Evolutionary conservation across 2,329 filamentous ascomycete species (phyloP), one percentile per base, ranked within the genome.

Genomic region (Cylindrodendrum hubeiense): DNA sequence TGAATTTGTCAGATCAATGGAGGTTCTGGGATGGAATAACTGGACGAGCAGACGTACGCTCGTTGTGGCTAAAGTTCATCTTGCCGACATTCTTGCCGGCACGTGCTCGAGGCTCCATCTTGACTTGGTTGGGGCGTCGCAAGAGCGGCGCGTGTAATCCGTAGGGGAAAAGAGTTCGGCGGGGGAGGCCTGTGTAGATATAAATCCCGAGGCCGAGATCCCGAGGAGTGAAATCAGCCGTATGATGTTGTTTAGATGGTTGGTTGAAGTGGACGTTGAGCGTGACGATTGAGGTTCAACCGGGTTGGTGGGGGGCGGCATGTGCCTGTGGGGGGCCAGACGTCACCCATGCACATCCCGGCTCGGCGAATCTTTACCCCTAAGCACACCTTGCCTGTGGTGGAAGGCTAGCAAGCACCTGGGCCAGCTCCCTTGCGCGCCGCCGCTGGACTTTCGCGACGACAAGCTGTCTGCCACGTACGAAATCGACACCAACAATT

Each of bases 41-140:
- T 24, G 28, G 60, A 53, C 26, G 41, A 39, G 51, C 19, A 30
- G 44, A 81, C 89, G 69, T 83, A 93, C 93, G 83, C 79, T 95
- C 93, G 77, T 87, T 87, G 62, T 88, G 85, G 67, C 84, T 86
- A 80, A 96, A 95, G 79, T 93, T 95, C 86, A 94, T 92, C 79
- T 93, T 92, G 69, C 91, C 91, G 79, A 94, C 91, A 83, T 94
- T 93, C 76, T 93, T 91, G 77, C 91, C 91, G 75, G 91, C 90
- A 74, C 92, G 88, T 65, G 92, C 92, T 76, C 92, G 87, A 68
- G 91, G 92, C 82, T 95, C 92, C 84, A 93, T 93, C 78, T 82
- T 88, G 69, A 66, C 55, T 52, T 56, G 51, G 54, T 44, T 50
- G 54, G 24, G 56, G 64, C 47, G 65, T 51, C 60, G 51, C 55